These are phyloP conservation scores for Dioszegia hungarica DNA, from an alignment of 768 basidiomycete species.

Conservation along the genomic window DNA sequence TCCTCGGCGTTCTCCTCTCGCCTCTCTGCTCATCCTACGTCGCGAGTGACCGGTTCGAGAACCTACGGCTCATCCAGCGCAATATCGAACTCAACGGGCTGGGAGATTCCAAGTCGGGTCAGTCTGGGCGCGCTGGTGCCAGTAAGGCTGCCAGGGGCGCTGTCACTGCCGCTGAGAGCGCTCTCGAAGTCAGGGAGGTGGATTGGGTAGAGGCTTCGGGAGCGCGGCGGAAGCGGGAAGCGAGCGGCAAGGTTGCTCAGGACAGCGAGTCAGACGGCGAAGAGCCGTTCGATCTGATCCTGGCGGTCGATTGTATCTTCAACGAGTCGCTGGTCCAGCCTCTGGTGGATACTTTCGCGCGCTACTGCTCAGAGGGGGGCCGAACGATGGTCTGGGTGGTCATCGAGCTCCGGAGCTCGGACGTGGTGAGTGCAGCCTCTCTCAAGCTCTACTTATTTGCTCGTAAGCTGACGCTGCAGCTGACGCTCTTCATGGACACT, in stretches of 20 bases:
- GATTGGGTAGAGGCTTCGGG: slow-evolving; percentile 38
- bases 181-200: slow-evolving; percentile 34
- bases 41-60: slow-evolving; percentile 39
- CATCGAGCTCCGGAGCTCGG: slow-evolving; percentile 41
- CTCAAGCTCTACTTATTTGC: not conserved
- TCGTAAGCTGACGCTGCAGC: slow-evolving; percentile 10
- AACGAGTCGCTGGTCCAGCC: slow-evolving; percentile 45
- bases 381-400: slow-evolving; percentile 40
- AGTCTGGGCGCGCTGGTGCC: not conserved
- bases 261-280: not conserved
- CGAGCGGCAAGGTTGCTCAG: not conserved
- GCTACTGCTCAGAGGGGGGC: slow-evolving; percentile 23
- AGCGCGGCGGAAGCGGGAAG: not conserved
- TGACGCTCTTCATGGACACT: slow-evolving; percentile 34
- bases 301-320: slow-evolving; percentile 47
- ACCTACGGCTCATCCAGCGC: slow-evolving; percentile 36
- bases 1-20: slow-evolving; percentile 35
- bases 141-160: not conserved
- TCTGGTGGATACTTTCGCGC: slow-evolving; percentile 35
- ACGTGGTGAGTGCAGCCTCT: slow-evolving; percentile 31
- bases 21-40: slow-evolving; percentile 28
- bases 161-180: not conserved
- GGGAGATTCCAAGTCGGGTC: not conserved
- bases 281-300: slow-evolving; percentile 21
- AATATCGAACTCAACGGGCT: slow-evolving; percentile 38